Base-by-base conservation (phyloP, 805 yeast genomes). In the Ogataea trehalophila region DNA sequence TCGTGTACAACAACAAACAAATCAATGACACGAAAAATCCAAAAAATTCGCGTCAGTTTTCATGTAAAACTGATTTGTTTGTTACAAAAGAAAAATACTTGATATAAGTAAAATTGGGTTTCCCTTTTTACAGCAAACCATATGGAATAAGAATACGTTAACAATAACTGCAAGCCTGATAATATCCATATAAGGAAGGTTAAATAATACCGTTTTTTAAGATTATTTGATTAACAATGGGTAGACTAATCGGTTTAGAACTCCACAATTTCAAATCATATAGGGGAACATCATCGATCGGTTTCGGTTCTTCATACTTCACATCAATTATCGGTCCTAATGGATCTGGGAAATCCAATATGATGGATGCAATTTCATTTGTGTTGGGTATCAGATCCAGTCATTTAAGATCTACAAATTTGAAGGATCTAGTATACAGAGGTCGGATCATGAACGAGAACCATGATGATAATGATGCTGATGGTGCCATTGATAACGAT, bases 301-400 rank as follows among this genome's bases (percentile, higher is more conserved):
- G 94, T 2, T 86, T 94, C 66, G 97, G 97, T 0, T 75, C 83
- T 13, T 79, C 91, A 0, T 74, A 77, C 50, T 94, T 94, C 70
- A 88, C 96, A 1, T 84, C 95, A 40, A 87, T 94, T 52, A 87
- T 94, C 48, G 99, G 99, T 1, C 98, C 98, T n/a, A 94, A 94
- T 73, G 99, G 99, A 8, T 86, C 96, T 13, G 99, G 99, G 2
- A 94, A 94, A 67, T 91, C 98, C 15, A 94, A 95, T 61, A 97
- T 94, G 54, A 94, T 94, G 65, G 99, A 95, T 65, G 89, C 97
- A 5, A 81, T 94, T 75, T 76, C 95, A 33, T 94, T 94, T 65
- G 98, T 92, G 8, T 74, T 94, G 35, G 99, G 99, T 23, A 81
- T 92, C 42, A 73, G 85, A 56, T 77, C 89, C 18, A 68, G 74